Base-by-base conservation (phyloP, 352 stramenopile species). In the Stephanocyclus meneghinianus region DNA sequence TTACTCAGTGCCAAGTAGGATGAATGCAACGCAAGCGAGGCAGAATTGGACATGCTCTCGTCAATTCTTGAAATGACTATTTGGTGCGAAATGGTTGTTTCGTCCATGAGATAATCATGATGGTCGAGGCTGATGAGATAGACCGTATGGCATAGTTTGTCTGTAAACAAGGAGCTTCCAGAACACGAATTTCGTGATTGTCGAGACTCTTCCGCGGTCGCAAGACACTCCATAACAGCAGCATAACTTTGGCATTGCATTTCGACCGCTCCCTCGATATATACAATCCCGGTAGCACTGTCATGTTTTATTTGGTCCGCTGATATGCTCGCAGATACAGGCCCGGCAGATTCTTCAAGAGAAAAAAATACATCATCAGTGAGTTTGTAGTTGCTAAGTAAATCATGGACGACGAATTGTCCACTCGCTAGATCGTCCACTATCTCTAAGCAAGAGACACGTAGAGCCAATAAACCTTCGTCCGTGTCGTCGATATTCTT, bases 21-120 rank as follows among this genome's bases (percentile, higher is more conserved):
- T 55, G 64, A 72, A 72, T 72, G 64, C 9, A 72, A 42, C 21
- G 64, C 64, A 8, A 72, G 11, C 11, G 64, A 72, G 37, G 64
- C 64, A 21, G 64, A 72, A 55, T 63, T 72, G 10, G 64, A 64
- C 64, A 72, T 72, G 21, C 45, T 55, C 29, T 72, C 64, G 13
- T 72, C 64, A 30, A 72, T 32, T 40, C 16, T 51, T 18, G 64
- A 51, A 21, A 72, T 53, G 15, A 72, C 50, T 15, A 72, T 63
- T 63, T 72, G 64, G 40, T 56, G 48, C 3, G 64, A 63, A 18
- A 72, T 55, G 30, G 48, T 48, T 37, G 55, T 63, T 30, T 15
- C 40, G 11, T 21, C 50, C 11, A 6, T 21, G 1, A 21, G 26
- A 10, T 45, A 10, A 42, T 51, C 48, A 18, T 63, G 26, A 55